These are phyloP conservation scores for Hypoxylon sp. DNA, from an alignment of 2,329 filamentous ascomycete genomes.

Conservation along the genomic window DNA sequence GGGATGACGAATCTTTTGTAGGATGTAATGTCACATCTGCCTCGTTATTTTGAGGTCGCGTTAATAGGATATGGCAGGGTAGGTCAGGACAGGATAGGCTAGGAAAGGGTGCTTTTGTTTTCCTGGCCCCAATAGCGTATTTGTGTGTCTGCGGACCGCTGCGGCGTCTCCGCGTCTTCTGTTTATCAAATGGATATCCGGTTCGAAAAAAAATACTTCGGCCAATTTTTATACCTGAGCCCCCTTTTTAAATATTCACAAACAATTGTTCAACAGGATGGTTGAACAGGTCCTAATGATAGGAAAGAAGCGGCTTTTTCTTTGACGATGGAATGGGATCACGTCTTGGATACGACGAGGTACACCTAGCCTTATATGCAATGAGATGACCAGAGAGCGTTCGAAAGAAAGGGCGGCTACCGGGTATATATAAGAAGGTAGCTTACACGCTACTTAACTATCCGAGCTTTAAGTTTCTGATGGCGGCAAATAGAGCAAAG, in stretches of 20 bases:
- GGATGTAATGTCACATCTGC: not conserved
- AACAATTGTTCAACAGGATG: no score
- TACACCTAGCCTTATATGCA: not conserved
- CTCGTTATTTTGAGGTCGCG: not conserved
- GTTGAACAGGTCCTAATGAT: not conserved
- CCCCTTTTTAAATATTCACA: not conserved
- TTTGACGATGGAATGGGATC: not conserved
- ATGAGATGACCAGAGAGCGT: not conserved
- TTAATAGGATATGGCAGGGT: not conserved
- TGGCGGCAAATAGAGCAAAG: no score
- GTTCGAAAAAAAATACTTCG: not conserved
- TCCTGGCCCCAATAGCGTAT: not conserved
- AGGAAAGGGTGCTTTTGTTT: not conserved
- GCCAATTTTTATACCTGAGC: not conserved
- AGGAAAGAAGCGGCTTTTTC: not conserved
- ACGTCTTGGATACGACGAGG: conserved; percentile 2
- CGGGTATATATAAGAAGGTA: not conserved
- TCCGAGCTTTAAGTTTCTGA: no score
- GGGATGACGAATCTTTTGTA: conserved; percentile 6
- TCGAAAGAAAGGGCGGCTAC: not conserved
- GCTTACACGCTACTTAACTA: not conserved
- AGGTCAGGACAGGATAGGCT: not conserved
- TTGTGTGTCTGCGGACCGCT: not conserved
- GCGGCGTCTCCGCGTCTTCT: not conserved
- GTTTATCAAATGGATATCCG: not conserved